phyloP scores from a whole-genome alignment of 2,329 filamentous ascomycete genomes.

The Verruconis gallopava region DNA sequence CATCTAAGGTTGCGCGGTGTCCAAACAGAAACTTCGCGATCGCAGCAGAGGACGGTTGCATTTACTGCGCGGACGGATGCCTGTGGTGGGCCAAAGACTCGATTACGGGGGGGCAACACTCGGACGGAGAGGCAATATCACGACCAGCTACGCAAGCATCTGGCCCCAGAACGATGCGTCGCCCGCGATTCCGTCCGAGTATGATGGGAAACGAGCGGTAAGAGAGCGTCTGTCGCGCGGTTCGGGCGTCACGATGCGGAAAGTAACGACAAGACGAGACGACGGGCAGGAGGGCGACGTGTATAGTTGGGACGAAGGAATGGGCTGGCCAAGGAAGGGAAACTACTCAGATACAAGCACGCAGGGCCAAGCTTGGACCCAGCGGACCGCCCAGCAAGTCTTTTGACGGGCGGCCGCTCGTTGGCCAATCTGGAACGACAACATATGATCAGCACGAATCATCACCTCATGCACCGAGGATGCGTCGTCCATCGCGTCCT shows the following conservation, averaged over 20 bases:
- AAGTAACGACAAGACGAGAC: neutral
- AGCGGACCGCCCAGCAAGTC: neutral
- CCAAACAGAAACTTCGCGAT: neutral
- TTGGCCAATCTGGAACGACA: neutral
- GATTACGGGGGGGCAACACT: neutral
- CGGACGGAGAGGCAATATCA: no score
- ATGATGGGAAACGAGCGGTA: neutral
- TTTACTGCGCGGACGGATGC: neutral
- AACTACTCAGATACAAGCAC: neutral
- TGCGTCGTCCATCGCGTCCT: neutral
- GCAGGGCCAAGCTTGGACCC: neutral
- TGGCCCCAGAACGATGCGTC: neutral
- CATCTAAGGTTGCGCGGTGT: constrained; percentile 2
- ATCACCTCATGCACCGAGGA: neutral
- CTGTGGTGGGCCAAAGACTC: neutral
- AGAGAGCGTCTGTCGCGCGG: neutral
- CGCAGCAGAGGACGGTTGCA: neutral
- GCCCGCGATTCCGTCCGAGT: neutral
- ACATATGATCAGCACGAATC: neutral
- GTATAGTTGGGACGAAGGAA: neutral
- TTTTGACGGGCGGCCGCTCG: neutral
- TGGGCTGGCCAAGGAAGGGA: neutral
- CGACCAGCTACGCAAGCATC: constrained; percentile 1
- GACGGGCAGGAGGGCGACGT: neutral
- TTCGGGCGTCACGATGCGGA: neutral